Percentiles rank a stretch among this genome's conserved stretches.
Conservation (phyloP, 1,139 yeast genomes). For the Geotrichum siamense region DNA sequence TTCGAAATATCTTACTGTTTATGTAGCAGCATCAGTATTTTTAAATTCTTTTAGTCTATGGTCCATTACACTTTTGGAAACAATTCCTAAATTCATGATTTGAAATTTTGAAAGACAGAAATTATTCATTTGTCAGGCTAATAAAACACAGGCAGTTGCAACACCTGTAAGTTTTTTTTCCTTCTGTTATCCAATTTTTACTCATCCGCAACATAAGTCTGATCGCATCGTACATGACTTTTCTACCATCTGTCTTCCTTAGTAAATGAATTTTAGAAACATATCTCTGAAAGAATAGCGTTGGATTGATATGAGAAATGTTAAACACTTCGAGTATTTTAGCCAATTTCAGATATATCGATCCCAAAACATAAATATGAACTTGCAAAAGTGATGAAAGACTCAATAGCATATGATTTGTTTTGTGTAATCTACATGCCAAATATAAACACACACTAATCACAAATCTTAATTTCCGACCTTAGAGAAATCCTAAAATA, state of each 20-base stretch:
- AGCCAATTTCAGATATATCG: constrained; percentile 87
- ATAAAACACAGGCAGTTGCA: constrained; percentile 89
- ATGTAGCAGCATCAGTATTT: constrained; percentile 61
- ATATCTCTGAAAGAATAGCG: constrained; percentile 86
- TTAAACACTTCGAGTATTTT: constrained; percentile 66
- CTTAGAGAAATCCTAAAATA: constrained; percentile 86
- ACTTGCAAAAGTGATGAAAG: constrained; percentile 85
- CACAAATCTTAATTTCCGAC: constrained; percentile 89
- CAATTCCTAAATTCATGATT: constrained; percentile 90
- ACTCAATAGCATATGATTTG: constrained; percentile 93
- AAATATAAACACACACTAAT: constrained; percentile 90
- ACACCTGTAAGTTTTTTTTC: constrained; percentile 97
- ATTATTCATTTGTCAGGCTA: constrained; percentile 96
- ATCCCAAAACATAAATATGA: constrained; percentile 89
- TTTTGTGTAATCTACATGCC: constrained; percentile 85
- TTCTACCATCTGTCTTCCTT: constrained; percentile 39
- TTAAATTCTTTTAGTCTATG: constrained; percentile 83
- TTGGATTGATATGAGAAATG: constrained; percentile 88
- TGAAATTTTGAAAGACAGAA: constrained; percentile 87
- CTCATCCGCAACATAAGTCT: constrained; percentile 86
- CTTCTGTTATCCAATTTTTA: constrained; percentile 91
- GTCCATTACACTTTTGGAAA: constrained; percentile 89
- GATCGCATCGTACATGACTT: constrained; percentile 80
- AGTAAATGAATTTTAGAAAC: constrained; percentile 81
- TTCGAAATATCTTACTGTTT: constrained; percentile 71